Base-by-base conservation (phyloP, 495 filamentous ascomycete genomes). In the Penicillium soppii region DNA sequence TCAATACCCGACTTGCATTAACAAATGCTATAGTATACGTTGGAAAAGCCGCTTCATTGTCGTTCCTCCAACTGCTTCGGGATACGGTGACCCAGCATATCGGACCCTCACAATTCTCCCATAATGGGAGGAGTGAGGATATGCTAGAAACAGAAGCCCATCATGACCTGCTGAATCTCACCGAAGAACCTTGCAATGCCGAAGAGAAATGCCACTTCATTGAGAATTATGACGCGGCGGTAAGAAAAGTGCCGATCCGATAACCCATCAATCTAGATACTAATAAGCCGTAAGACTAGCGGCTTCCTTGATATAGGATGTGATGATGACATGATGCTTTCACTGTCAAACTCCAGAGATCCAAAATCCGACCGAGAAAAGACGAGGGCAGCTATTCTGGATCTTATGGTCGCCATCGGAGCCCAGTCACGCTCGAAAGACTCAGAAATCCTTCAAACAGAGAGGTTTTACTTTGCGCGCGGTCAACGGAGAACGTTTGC, bases 361-460 rank as follows among this genome's bases (percentile, higher is more conserved):
- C 42, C 58, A 0, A 51, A 54, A 21, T 54, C 59, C 10, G 56
- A 54, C 10, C 43, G 44, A 5, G 61, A 62, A 51, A 61, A 58
- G 20, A 66, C 57, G 29, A 61, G 54, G 16, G 50, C 55, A 2
- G 70, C 69, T 2, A 56, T 73, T 16, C 16, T 56, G 23, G 69
- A 72, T 47, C 60, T 77, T 7, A 69, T 72, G 50, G 56, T 74
- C 22, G 73, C 73, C 21, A 70, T 77, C 25, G 72, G 73, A 20
- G 73, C 71, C 1, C 73, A 77, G 39, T 67, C 70, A 13, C 65
- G 51, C 32, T 54, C 56, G 10, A 62, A 57, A 27, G 51, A 62
- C 8, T 48, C 61, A 1, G 32, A 61, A 3, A 54, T 43, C 16
- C 48, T 52, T 5, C 66, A 56, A 20, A 48, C 57, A 8, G 65